These are phyloP conservation scores for Alternaria incomplexa DNA, from an alignment of 2,329 filamentous ascomycete genomes.

Conservation along the genomic window DNA sequence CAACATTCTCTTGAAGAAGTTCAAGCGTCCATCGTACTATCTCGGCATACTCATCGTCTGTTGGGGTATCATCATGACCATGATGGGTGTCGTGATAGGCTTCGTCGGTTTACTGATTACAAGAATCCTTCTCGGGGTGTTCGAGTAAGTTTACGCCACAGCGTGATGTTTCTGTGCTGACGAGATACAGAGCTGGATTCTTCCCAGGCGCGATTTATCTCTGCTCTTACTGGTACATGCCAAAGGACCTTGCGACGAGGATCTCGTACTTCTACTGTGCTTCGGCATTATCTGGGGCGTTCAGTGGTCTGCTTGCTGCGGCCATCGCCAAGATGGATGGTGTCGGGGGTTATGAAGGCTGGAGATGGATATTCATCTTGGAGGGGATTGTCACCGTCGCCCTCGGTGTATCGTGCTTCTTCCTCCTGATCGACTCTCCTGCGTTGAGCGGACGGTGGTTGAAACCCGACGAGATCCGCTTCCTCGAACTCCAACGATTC, in stretches of 20 bases:
- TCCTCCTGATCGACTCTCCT: constrained; percentile 33
- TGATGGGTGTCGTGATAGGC: constrained; percentile 31
- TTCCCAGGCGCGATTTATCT: constrained; percentile 47
- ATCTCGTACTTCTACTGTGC: constrained; percentile 49
- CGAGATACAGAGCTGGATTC: constrained; percentile 26
- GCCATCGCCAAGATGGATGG: constrained; percentile 49
- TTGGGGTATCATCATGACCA: constrained; percentile 38
- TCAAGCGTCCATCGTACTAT: constrained; percentile 36
- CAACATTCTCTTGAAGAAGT: constrained; percentile 50
- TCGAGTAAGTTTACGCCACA: constrained; percentile 17
- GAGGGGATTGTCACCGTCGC: constrained; percentile 47
- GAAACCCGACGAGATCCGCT: constrained; percentile 31
- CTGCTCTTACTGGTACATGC: constrained; percentile 45
- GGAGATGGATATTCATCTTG: constrained; percentile 54
- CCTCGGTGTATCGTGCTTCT: constrained; percentile 35
- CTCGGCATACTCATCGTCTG: constrained; percentile 35
- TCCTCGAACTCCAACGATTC: constrained; percentile 26
- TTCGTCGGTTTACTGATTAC: constrained; percentile 25
- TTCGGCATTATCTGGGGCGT: constrained; percentile 47
- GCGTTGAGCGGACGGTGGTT: constrained; percentile 25
- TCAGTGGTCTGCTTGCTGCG: constrained; percentile 52
- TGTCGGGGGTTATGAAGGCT: constrained; percentile 48
- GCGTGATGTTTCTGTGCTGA: background rate
- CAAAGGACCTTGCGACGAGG: constrained; percentile 41
- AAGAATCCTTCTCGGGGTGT: constrained; percentile 30